A percentile compares a stretch with the other conserved stretches of the same genome.
These are phyloP conservation scores for Colletotrichum spaethianum DNA, from an alignment of 2,329 filamentous ascomycete genomes.

Conservation along the genomic window DNA sequence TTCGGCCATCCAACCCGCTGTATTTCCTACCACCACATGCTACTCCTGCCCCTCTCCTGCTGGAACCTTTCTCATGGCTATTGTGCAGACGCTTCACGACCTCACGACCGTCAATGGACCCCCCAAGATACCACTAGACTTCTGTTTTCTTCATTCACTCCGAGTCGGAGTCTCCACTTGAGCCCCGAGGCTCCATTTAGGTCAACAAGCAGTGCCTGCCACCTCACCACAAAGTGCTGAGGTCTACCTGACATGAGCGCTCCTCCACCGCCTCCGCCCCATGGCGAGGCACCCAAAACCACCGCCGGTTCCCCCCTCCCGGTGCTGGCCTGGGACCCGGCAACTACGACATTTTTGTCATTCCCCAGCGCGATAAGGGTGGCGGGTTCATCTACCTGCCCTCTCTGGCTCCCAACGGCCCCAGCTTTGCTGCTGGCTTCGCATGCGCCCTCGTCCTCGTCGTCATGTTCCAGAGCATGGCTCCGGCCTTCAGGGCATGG, in stretches of 20 bases:
- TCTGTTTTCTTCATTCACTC: slow-evolving; percentile 28
- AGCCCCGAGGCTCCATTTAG: neutral
- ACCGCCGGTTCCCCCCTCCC: slow-evolving; percentile 62
- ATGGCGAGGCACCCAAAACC: slow-evolving; percentile 83
- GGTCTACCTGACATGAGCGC: slow-evolving; percentile 58
- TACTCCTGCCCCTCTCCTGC: neutral
- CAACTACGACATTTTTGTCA: slow-evolving; percentile 98
- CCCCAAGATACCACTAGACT: slow-evolving; percentile 54
- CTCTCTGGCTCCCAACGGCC: slow-evolving; percentile 85
- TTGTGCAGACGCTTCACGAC: slow-evolving; percentile 46
- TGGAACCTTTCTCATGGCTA: slow-evolving; percentile 26
- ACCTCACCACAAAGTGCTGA: slow-evolving; percentile 41
- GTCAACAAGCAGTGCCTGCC: slow-evolving; percentile 5
- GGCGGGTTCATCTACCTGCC: slow-evolving; percentile 95
- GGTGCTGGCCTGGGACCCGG: slow-evolving; percentile 82
- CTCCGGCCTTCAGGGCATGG: slow-evolving; percentile 82
- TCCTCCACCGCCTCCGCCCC: slow-evolving; percentile 87
- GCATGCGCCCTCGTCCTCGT: slow-evolving; percentile 81
- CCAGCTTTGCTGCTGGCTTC: slow-evolving; percentile 92
- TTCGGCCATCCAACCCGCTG: neutral
- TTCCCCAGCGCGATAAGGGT: slow-evolving; percentile 91
- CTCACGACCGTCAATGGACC: slow-evolving; percentile 52
- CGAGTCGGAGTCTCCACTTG: slow-evolving; percentile 9
- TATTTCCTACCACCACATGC: neutral
- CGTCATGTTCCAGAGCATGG: slow-evolving; percentile 79